Percentiles rank a stretch among this genome's conserved stretches.
phyloP scores from a whole-genome alignment of 805 yeast species.

The Pichia ethanolica region DNA sequence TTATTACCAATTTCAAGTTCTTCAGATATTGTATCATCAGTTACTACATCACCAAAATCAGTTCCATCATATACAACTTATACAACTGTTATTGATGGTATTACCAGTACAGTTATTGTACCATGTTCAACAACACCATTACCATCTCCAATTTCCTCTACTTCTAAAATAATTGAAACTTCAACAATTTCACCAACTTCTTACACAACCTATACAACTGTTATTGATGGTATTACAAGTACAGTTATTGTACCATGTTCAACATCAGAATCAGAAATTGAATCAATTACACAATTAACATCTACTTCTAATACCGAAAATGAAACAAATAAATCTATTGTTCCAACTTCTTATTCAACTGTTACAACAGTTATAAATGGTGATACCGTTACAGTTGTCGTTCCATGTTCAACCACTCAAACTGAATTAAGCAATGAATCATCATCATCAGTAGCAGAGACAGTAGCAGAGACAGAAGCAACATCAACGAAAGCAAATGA shows the following conservation, averaged over 20 bases:
- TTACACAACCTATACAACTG: conserved; percentile 9
- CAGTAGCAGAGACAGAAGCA: too few relatives aligned
- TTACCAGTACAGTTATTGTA: neutral
- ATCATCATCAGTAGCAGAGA: too few relatives aligned
- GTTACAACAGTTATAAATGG: too few relatives aligned
- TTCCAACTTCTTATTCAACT: too few relatives aligned
- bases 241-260: conserved; percentile 7
- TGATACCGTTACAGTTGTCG: too few relatives aligned
- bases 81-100: conserved; percentile 9
- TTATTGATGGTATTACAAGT: conserved; percentile 4
- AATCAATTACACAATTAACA: neutral
- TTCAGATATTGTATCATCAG: neutral
- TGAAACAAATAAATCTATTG: too few relatives aligned
- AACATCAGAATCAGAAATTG: neutral
- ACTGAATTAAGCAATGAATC: too few relatives aligned
- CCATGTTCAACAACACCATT: neutral
- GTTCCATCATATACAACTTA: neutral
- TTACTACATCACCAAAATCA: neutral
- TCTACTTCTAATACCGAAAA: neutral
- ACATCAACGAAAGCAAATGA: too few relatives aligned
- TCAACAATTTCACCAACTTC: neutral
- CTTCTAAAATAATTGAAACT: neutral
- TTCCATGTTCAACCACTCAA: too few relatives aligned
- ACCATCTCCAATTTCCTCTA: neutral
- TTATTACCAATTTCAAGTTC: neutral